Evolutionary conservation across 2,329 filamentous ascomycete genomes (phyloP), one percentile per base, ranked within the genome.

Genomic region (Diplodia intermedia): DNA sequence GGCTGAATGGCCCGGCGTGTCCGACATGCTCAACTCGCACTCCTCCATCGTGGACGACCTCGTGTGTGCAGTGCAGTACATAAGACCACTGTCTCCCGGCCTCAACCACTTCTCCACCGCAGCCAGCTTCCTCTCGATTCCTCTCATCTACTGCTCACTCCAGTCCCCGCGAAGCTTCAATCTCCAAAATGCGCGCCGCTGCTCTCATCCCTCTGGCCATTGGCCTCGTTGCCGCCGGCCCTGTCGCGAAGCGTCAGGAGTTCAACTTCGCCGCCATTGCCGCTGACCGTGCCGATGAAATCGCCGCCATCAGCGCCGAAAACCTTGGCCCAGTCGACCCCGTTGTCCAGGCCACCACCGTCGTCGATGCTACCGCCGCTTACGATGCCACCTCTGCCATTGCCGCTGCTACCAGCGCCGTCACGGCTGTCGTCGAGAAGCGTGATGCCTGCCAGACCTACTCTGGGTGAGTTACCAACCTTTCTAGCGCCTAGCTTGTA

Each of bases 181-280:
- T 26, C 26, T 2, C n/a, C 29, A 57, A 38, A 6, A 60, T 67
- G 54, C 65, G 65, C 47, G 43, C 65, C 15, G 36, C 54, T 29
- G 31, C 29, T 8, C n/a, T 67, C 20, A 54, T 67, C 18, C 55
- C 65, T 12, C 29, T 67, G 4, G 65, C 65, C 43, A 52, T 67
- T 67, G 65, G 65, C 65, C 54, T 67, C 9, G 65, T 33, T 15
- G 40, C 65, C 20, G 54, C 65, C 29, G 49, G 65, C 65, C 65
- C 65, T 67, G 53, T 67, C 15, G 23, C 60, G 14, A 67, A 67
- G 65, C 50, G 54, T 20, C 65, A 67, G 47, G 31, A 29, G 8
- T 60, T 67, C 43, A 40, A 47, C 31, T 67, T 67, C 15, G 29
- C 54, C 14, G n/a, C 31, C 14, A 52, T 67, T 29, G 40, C 65